Evolutionary conservation across 78 protist species (phyloP).

Genomic region (Emiliania huxleyi): DNA sequence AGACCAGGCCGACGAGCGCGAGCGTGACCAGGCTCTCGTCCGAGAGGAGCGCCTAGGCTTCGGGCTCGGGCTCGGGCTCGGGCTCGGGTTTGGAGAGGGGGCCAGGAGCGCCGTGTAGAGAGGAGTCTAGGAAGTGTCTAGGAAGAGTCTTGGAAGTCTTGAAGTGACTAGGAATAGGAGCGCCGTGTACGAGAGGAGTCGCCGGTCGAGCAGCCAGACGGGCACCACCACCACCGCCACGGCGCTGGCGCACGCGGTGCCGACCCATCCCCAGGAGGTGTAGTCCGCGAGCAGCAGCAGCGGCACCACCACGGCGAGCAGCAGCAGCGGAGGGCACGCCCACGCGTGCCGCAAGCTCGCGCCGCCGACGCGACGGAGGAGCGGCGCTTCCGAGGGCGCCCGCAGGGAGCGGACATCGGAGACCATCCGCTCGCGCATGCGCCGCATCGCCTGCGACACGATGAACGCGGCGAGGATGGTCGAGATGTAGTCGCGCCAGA

Average conservation of each 20-base stretch:
- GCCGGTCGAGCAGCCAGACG: neutral
- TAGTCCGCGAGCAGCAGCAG: neutral
- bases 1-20: neutral
- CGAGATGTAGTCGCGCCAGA: neutral
- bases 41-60: neutral
- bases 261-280: neutral
- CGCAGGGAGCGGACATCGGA: neutral
- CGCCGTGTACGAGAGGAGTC: neutral
- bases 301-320: neutral
- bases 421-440: neutral
- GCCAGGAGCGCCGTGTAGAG: no score
- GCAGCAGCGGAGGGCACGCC: neutral
- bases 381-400: neutral
- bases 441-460: neutral
- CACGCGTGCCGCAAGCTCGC: neutral
- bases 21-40: neutral
- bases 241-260: neutral
- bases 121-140: no score
- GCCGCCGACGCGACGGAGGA: neutral
- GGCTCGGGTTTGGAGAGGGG: no score
- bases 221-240: neutral
- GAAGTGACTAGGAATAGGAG: no score
- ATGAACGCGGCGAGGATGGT: neutral
- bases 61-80: no score
- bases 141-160: no score